Conservation (phyloP, 2,329 filamentous ascomycete genomes). For the Fusarium mexicanum region DNA sequence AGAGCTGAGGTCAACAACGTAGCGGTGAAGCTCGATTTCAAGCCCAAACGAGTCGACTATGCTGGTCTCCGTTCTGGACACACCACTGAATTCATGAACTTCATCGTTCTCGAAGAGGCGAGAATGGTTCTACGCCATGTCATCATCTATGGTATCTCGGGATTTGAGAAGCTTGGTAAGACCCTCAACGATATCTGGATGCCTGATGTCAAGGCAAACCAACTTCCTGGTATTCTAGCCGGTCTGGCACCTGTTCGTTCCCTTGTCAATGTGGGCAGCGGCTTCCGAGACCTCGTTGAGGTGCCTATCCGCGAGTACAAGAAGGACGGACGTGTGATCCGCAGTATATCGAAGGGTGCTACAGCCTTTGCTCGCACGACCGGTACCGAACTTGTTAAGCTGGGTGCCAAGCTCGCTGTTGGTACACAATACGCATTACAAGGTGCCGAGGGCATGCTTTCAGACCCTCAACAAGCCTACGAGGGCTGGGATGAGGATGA, state of each 20-base stretch:
- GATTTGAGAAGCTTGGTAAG: conserved; percentile 89
- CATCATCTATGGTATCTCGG: conserved; percentile 91
- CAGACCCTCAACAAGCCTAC: conserved; percentile 50
- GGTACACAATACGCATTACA: conserved; percentile 94
- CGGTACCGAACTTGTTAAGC: conserved; percentile 90
- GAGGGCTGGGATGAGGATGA: conserved; percentile 68
- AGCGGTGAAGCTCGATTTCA: conserved; percentile 89
- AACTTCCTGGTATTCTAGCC: conserved; percentile 87
- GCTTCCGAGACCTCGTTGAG: conserved; percentile 85
- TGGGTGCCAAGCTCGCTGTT: conserved; percentile 93
- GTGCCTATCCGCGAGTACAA: conserved; percentile 92
- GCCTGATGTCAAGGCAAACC: conserved; percentile 88
- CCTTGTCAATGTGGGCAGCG: conserved; percentile 88
- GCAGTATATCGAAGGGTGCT: conserved; percentile 91
- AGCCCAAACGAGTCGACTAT: conserved; percentile 98
- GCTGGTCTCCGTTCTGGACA: conserved; percentile 89
- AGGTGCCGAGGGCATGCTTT: conserved; percentile 83
- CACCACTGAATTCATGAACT: conserved; percentile 99
- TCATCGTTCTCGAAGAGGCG: conserved; percentile 88
- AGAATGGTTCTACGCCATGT: conserved; percentile 87
- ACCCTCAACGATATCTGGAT: conserved; percentile 97
- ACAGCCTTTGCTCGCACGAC: conserved; percentile 92
- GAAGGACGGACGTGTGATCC: conserved; percentile 91
- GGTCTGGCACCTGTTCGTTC: conserved; percentile 91
- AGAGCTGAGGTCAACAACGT: conserved; percentile 87